Base-by-base conservation (phyloP, 2,329 filamentous ascomycete genomes). In the Tolypocladium guangdongense region DNA sequence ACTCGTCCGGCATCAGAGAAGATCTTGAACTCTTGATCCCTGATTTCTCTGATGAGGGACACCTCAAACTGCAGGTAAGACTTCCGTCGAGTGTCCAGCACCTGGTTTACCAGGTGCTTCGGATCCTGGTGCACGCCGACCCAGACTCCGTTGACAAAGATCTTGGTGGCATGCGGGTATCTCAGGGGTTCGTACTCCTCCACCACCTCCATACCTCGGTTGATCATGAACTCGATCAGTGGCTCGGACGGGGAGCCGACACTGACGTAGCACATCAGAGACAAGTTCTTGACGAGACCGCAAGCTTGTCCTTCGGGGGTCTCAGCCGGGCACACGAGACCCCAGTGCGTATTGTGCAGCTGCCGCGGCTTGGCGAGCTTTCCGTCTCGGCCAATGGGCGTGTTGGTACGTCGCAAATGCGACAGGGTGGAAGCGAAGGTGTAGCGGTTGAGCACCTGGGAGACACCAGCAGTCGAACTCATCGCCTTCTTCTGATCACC, bases 401-500 rank as follows among this genome's bases (percentile, higher is more conserved):
- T 99, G 69, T 99, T 99, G 52, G 95, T 99, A 65, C 93, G 86
- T 63, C 95, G 86, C 72, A 99, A 80, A 85, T 99, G 95, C 20
- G 93, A 99, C 45, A 99, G 74, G 0, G 92, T 97, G 41, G 95
- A 99, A 18, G 93, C 85, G 66, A 96, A 99, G 0, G 95, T 97
- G 69, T 97, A 99, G 68, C 93, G 84, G 75, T 96, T 99, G 64
- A 99, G 74, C 72, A 99, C 95, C 73, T 99, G 93, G 49, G 92
- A 97, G 48, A 99, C 93, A 78, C 93, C 95, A 48, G 93, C 93
- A 59, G 95, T 97, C 1, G 91, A 89, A 62, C 87, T 92, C 63
- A 88, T 88, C 22, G 93, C 91, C 76, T 97, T 99, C 80, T 97
- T 99, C 75, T 99, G 93, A 60, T 99, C 93, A 65, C 93, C 95